phyloP scores from a whole-genome alignment of 352 stramenopile genomes.

The Phytophthora tubulina region DNA sequence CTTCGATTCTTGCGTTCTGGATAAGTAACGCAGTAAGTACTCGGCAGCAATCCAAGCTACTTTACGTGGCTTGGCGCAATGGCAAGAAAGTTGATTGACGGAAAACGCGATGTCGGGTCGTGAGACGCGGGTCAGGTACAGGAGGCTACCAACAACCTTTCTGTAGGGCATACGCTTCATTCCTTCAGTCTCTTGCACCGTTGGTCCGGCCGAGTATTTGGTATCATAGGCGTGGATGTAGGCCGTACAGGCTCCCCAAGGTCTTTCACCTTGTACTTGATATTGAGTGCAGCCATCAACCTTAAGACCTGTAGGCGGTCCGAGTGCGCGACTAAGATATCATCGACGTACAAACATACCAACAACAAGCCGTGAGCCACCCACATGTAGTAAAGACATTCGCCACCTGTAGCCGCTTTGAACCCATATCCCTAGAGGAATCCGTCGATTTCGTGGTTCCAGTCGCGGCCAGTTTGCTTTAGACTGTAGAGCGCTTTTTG shows the following conservation, averaged over 20 bases:
- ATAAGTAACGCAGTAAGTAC: neutral
- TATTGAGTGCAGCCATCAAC: neutral
- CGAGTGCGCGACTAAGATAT: conserved; percentile 4
- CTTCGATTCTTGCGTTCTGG: neutral
- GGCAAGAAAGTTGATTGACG: neutral
- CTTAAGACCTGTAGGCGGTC: neutral
- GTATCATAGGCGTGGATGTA: too few species aligned
- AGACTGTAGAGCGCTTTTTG: conserved; percentile 12
- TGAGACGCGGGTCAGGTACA: neutral
- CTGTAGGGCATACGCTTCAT: neutral
- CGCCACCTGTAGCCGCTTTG: neutral
- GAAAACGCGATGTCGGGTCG: neutral
- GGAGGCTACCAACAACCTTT: neutral
- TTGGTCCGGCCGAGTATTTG: too few species aligned
- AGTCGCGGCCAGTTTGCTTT: conserved; percentile 9
- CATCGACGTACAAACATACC: conserved; percentile 15
- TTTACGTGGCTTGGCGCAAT: neutral
- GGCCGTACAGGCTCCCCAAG: neutral
- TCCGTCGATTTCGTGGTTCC: conserved; percentile 9
- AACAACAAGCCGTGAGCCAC: neutral
- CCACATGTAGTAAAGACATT: neutral
- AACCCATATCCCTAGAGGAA: conserved; percentile 10
- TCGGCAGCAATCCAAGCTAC: neutral
- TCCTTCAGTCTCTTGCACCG: too few species aligned
- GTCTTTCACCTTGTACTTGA: conserved; percentile 14